Evolutionary conservation across 768 basidiomycete genomes (phyloP), one percentile per base, ranked within the genome.

Genomic region (Tulasnella sp.): DNA sequence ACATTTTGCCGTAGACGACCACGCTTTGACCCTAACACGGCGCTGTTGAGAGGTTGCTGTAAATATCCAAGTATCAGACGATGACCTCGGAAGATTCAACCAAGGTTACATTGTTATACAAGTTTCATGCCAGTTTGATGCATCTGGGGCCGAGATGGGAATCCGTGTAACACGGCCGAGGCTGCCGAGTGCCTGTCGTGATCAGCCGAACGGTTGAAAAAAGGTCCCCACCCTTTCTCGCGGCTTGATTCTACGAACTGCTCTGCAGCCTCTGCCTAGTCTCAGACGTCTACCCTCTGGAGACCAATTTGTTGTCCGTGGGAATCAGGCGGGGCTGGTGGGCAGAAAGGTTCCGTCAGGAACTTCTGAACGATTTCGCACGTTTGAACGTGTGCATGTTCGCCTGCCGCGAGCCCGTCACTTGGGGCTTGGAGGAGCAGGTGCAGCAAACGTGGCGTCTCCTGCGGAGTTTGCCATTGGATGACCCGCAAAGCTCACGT

Each of bases 401-500:
- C 73, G 38, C 16, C 44, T 74, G 73, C 73, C 44, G 9, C 38
- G 31, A 24, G 38, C 38, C 18, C 73, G 31, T 24, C 39, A 14
- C 44, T 74, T 74, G 10, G 73, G 73, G n/a, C 38, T 40, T 27
- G 18, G 73, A 12, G 73, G 73, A 14, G 38, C 44, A 42, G 40
- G 36, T 42, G 21, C 40, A 42, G 73, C 73, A 24, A 68, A 34
- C 10, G 39, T 74, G 38, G 27, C 44, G 27, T 74, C 73, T n/a
- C 73, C 73, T 16, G 73, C 39, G 42, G 39, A 40, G 58, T 58
- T 40, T 21, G 52, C 56, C 34, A 56, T 46, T 40, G 71, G 10
- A n/a, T 77, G 52, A 9, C 27, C 76, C 12, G 48, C 56, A 39
- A 77, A 77, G 62, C 76, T 77, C 40, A 42, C 76, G 27, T 77